Percentiles rank a stretch among this genome's conserved stretches.
Conservation (phyloP, 139 green algal species). For the Mychonastes homosphaera region DNA sequence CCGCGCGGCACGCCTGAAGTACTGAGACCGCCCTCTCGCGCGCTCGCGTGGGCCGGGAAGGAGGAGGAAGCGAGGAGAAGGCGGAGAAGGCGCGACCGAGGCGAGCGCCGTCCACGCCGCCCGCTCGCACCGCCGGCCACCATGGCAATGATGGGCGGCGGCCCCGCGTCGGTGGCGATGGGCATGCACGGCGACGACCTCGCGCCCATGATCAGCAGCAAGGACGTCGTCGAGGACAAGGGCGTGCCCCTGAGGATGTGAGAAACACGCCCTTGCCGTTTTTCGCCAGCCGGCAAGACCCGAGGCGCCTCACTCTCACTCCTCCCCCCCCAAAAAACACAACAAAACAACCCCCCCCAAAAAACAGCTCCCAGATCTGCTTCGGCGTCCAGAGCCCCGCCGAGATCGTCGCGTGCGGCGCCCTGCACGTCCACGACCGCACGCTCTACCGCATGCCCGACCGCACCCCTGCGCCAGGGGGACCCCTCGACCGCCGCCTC, state of each 20-base stretch:
- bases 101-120: too few species aligned
- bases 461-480: not conserved
- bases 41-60: too few species aligned
- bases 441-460: constrained; percentile 68
- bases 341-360: not conserved
- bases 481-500: too few species aligned
- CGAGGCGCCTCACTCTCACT: not conserved
- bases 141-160: not conserved
- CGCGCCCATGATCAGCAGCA: constrained; percentile 48
- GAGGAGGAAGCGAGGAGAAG: too few species aligned
- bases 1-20: too few species aligned
- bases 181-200: too few species aligned
- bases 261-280: not conserved
- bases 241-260: constrained; percentile 69
- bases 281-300: not conserved
- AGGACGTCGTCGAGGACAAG: constrained; percentile 49
- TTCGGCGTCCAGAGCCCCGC: constrained; percentile 74
- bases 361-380: constrained; percentile 38
- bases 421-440: constrained; percentile 81
- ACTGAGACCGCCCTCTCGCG: too few species aligned
- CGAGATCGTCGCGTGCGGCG: constrained; percentile 73
- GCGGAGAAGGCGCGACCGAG: too few species aligned
- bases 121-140: not conserved
- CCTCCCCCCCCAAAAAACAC: not conserved
- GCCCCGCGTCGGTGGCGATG: too few species aligned